Evolutionary conservation across 768 basidiomycete species (phyloP), one percentile per base, ranked within the genome.

Genomic region (Xanthoconium purpureum): DNA sequence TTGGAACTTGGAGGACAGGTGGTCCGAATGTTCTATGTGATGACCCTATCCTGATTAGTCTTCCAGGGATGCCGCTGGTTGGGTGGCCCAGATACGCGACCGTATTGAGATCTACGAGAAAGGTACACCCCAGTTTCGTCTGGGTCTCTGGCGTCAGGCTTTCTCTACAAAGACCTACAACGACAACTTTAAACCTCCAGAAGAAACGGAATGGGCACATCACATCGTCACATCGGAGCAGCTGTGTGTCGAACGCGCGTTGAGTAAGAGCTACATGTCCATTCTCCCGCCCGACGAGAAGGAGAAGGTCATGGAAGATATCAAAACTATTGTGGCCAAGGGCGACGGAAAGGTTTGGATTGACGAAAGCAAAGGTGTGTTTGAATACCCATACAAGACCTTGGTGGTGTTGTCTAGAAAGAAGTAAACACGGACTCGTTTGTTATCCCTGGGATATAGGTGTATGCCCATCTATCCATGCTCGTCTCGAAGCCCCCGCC

Each of bases 1-100:
- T 46, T 98, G 95, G 95, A 98, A 97, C 73, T 74, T 95, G 32
- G 95, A 97, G 70, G 87, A 93, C 71, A 77, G 88, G 86, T 85
- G 56, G 45, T 32, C 3, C 13, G 30, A 17, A 49, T 32, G 28
- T 20, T 24, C 33, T 13, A 18, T 12, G 6, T 15, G 17, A 20
- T 40, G 12, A 30, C 10, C 37, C 5, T 33, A 15, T 40, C 43
- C 18, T 56, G 18, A 59, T 48, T 39, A 11, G 14, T 11, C 17
- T 33, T 20, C 12, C 61, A 87, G 88, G 59, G 78, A 82, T 24
- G 71, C 71, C 3, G 85, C 86, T 20, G 65, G 67, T n/a, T 95
- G 91, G 91, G 87, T 92, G 43, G 85, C 80, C 1, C 76, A 85
- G 60, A 52, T 94, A 11, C 83, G 93, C 9, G 81, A 89, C 59